phyloP scores from a whole-genome alignment of 2,329 filamentous ascomycete genomes.

The Colletotrichum tanaceti region DNA sequence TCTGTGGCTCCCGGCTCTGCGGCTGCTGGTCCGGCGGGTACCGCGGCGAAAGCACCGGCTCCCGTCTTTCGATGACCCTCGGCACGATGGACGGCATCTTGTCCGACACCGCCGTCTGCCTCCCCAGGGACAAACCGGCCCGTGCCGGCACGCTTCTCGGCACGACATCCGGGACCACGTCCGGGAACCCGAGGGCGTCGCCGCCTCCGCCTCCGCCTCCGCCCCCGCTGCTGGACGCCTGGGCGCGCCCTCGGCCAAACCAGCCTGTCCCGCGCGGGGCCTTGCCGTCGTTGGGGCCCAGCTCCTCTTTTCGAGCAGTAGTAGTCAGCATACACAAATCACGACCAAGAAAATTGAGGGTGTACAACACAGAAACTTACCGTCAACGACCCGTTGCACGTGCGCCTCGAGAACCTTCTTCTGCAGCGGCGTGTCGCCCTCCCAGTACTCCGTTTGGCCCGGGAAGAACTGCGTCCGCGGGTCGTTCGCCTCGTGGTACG shows the following conservation, averaged over 20 bases:
- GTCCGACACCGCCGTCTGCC: not conserved
- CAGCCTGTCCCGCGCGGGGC: conserved; percentile 12
- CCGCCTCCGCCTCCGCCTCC: not conserved
- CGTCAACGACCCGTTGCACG: conserved; percentile 26
- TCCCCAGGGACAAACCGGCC: not conserved
- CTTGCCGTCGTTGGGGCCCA: conserved; percentile 2
- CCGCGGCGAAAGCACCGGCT: not conserved
- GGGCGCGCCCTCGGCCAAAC: not conserved
- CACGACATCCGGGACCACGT: conserved; percentile 12
- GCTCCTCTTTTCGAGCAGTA: conserved; percentile 1
- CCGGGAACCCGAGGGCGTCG: not conserved
- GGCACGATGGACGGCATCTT: not conserved
- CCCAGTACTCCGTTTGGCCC: conserved; percentile 45
- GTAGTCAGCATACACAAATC: too few species aligned
- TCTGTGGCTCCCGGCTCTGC: not conserved
- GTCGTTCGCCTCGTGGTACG: conserved; percentile 41
- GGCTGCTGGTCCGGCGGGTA: conserved; percentile 1
- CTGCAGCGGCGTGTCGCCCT: conserved; percentile 48
- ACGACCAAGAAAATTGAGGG: too few species aligned
- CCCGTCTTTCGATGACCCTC: not conserved
- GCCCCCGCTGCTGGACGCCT: not conserved
- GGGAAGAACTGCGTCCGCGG: conserved; percentile 42
- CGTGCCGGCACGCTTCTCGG: conserved; percentile 29
- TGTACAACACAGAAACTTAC: conserved; percentile 41
- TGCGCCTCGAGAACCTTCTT: conserved; percentile 44